phyloP scores from a whole-genome alignment of 768 basidiomycete genomes.

The Amanita thiersii region DNA sequence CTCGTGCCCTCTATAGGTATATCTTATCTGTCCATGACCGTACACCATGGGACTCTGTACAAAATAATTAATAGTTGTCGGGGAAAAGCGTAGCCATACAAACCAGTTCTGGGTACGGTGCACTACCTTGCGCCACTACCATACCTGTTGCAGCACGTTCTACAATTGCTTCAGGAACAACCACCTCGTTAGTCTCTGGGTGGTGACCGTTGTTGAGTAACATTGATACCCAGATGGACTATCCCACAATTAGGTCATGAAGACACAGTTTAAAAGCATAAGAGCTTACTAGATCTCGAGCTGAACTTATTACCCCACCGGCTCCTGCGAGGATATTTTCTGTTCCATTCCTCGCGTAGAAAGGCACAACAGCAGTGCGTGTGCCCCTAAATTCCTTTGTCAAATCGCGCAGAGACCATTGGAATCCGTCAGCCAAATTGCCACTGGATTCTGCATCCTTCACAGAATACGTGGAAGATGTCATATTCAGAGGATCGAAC shows the following conservation, averaged over 20 bases:
- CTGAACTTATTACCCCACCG: slow-evolving; percentile 30
- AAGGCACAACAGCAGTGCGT: slow-evolving; percentile 25
- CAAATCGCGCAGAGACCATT: slow-evolving; percentile 24
- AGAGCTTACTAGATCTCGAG: slow-evolving; percentile 28
- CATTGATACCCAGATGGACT: slow-evolving; percentile 30
- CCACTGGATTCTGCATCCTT: slow-evolving; percentile 23
- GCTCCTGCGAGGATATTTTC: slow-evolving; percentile 33
- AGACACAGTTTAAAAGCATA: not conserved
- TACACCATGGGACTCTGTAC: slow-evolving; percentile 30
- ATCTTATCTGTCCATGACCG: slow-evolving; percentile 30
- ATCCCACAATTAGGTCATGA: slow-evolving; percentile 26
- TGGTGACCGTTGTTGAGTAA: no score
- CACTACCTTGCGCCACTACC: slow-evolving; percentile 21
- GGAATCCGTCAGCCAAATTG: slow-evolving; percentile 28
- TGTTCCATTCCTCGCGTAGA: slow-evolving; percentile 30
- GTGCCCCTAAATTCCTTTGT: slow-evolving; percentile 23
- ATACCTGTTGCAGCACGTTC: slow-evolving; percentile 29
- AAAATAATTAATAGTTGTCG: not conserved
- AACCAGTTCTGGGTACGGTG: slow-evolving; percentile 25
- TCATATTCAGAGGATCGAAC: slow-evolving; percentile 30
- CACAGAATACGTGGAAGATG: slow-evolving; percentile 29
- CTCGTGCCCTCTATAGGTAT: slow-evolving; percentile 31
- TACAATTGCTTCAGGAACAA: slow-evolving; percentile 27
- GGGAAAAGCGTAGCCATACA: slow-evolving; percentile 2
- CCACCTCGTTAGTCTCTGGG: slow-evolving; percentile 26